phyloP scores from a whole-genome alignment of 1,284 basidiomycete species.

The Papiliotrema fonsecae region DNA sequence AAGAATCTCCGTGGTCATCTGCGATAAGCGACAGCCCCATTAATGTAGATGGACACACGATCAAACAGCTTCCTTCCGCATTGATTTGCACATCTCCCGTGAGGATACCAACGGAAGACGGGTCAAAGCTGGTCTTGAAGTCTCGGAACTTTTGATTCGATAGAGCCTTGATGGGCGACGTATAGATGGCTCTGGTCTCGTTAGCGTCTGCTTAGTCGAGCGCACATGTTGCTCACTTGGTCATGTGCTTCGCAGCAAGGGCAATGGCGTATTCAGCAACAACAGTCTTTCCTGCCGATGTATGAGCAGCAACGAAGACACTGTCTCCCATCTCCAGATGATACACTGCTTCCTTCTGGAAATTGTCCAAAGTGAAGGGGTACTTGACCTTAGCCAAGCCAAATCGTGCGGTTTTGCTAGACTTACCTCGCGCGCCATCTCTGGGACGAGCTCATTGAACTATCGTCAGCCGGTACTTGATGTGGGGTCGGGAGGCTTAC shows the following conservation, averaged over 20 bases:
- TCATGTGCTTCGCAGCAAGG: slow-evolving; percentile 96
- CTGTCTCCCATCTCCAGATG: slow-evolving; percentile 96
- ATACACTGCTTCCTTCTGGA: slow-evolving; percentile 98
- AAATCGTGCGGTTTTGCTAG: neutral
- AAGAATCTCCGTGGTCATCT: slow-evolving; percentile 97
- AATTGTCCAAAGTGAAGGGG: slow-evolving; percentile 79
- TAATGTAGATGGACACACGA: slow-evolving; percentile 50
- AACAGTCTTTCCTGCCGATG: slow-evolving; percentile 98
- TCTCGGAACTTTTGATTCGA: slow-evolving; percentile 99
- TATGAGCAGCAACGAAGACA: slow-evolving; percentile 98
- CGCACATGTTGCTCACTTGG: slow-evolving; percentile 58
- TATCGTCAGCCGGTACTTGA: slow-evolving; percentile 7
- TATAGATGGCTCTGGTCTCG: slow-evolving; percentile 83
- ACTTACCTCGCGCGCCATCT: slow-evolving; percentile 45
- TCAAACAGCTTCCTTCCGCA: slow-evolving; percentile 91
- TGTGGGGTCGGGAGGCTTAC: too few species aligned
- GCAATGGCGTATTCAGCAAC: slow-evolving; percentile 99
- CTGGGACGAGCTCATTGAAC: slow-evolving; percentile 49
- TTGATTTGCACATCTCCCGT: slow-evolving; percentile 99
- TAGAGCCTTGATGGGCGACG: slow-evolving; percentile 96
- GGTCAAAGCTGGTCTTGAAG: slow-evolving; percentile 94
- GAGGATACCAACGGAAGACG: slow-evolving; percentile 87
- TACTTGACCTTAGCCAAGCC: slow-evolving; percentile 53
- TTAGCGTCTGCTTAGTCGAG: slow-evolving; percentile 8
- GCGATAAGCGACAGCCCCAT: neutral